phyloP scores from a whole-genome alignment of 306 rosid genomes.

The Cyclanthera cordifolia region DNA sequence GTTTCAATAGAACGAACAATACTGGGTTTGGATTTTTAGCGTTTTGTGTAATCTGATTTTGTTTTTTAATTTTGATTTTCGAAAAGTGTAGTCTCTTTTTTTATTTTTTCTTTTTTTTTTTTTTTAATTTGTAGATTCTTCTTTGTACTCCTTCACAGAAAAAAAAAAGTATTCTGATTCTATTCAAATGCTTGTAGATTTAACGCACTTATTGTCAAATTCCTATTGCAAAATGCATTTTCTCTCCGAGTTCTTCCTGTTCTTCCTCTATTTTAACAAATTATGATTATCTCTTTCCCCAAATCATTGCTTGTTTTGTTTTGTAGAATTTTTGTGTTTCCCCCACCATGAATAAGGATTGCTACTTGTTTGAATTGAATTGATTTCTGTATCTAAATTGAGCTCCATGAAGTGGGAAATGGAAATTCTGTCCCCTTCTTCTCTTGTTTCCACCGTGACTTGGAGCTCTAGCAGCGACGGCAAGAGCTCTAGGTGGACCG shows the following conservation, averaged over 20 bases:
- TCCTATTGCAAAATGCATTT: conserved; percentile 11
- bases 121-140: conserved; percentile 10
- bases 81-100: conserved; percentile 9
- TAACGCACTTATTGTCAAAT: conserved; percentile 11
- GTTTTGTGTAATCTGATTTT: conserved; percentile 7
- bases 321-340: neutral
- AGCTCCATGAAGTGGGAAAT: conserved; percentile 49
- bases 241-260: conserved; percentile 6
- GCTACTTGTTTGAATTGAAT: neutral
- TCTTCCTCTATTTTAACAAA: too few relatives aligned
- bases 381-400: neutral
- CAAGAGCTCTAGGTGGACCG: conserved; percentile 52
- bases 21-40: conserved; percentile 8
- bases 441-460: conserved; percentile 31
- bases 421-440: conserved; percentile 54
- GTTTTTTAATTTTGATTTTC: neutral
- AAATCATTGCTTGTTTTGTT: neutral
- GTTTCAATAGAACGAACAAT: neutral
- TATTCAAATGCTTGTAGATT: conserved; percentile 16
- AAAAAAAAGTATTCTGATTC: conserved; percentile 15
- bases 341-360: neutral
- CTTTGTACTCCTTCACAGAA: conserved; percentile 11
- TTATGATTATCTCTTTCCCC: too few relatives aligned
- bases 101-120: neutral
- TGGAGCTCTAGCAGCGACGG: conserved; percentile 42